These are phyloP conservation scores for Zasmidium citrigriseum DNA, from an alignment of 2,329 filamentous ascomycete genomes.

Conservation along the genomic window DNA sequence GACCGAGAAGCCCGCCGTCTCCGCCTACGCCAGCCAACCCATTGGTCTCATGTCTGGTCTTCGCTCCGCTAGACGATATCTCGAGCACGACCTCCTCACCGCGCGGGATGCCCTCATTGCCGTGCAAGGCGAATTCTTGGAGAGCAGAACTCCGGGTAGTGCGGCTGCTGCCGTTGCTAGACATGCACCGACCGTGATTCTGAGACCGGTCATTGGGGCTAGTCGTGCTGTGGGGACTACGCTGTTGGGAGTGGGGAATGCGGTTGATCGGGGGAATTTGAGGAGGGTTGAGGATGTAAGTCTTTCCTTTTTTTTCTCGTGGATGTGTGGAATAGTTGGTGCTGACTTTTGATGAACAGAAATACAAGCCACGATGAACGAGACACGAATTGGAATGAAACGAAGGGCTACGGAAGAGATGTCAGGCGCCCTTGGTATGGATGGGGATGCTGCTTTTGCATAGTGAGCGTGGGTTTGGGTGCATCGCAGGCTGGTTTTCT, in stretches of 20 bases:
- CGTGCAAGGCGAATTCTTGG: slow-evolving; percentile 87
- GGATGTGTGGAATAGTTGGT: slow-evolving; percentile 1
- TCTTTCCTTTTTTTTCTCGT: slow-evolving; percentile 34
- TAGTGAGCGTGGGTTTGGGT: too few species aligned
- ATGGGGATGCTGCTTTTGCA: too few species aligned
- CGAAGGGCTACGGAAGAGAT: too few species aligned
- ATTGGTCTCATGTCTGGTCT: slow-evolving; percentile 85
- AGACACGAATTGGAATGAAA: too few species aligned
- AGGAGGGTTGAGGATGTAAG: slow-evolving; percentile 86
- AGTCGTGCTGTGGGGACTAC: slow-evolving; percentile 87
- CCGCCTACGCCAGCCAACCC: slow-evolving; percentile 91
- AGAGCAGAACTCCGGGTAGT: slow-evolving; percentile 77
- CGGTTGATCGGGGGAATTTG: slow-evolving; percentile 79
- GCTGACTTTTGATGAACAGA: slow-evolving; percentile 30
- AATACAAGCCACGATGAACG: slow-evolving; percentile 34
- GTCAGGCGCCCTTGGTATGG: too few species aligned
- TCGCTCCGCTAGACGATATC: slow-evolving; percentile 75
- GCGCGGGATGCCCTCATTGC: slow-evolving; percentile 92
- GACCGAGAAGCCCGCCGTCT: slow-evolving; percentile 76
- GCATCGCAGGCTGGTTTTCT: too few species aligned
- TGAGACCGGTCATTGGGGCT: slow-evolving; percentile 86
- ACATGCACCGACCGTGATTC: slow-evolving; percentile 87
- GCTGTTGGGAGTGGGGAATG: slow-evolving; percentile 87
- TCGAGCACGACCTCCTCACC: slow-evolving; percentile 83
- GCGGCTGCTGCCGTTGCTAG: slow-evolving; percentile 76